Evolutionary conservation across 495 filamentous ascomycete species (phyloP), one percentile per base, ranked within the genome.

Genomic region (Talaromyces thailandensis): DNA sequence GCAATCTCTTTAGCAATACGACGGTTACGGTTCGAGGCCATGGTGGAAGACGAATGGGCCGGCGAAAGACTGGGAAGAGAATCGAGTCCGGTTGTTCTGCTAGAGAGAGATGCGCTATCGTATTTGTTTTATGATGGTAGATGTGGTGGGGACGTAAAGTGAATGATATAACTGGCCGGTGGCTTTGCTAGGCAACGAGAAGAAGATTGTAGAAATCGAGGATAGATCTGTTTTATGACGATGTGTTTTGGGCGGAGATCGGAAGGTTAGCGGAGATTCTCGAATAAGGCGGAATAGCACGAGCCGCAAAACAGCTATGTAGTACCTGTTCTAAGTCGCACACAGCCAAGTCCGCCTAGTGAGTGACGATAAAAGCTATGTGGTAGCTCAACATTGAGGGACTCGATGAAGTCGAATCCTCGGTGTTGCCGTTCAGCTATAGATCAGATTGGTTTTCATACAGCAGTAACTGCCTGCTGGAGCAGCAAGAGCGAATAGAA

Each of bases 1-100:
- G 82, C 80, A 56, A 98, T 82, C 79, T 98, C 94, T 76, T 98
- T 98, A 61, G 88, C 84, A 63, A 98, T 87, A 23, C 94, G 89
- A 59, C 94, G 91, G 56, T 83, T 76, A 43, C 90, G 84, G 62
- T 91, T 92, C 37, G 87, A 84, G 56, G 88, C 76, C 91, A 95
- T 96, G 63, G 56, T 29, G 62, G 51, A 25, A 57, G 53, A 24
- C 23, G 58, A 59, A 16, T 35, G 37, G 8, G 2, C 37, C 37
- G n/a, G 37, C 1, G 43, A 23, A 8, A 48, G 43, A 21, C 18
- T 48, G 43, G 16, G 21, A 18, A 23, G 16, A 48, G 12, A 40
- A 40, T 40, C 35, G 35, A 40, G 35, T 18, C n/a, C 43, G 18
- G 8, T 43, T 16, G 14, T 43, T 18, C n/a, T 48, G 18, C 5